Evolutionary conservation across 2,329 filamentous ascomycete genomes (phyloP), one percentile per base, ranked within the genome.

Genomic region (Neospermospora avenae): DNA sequence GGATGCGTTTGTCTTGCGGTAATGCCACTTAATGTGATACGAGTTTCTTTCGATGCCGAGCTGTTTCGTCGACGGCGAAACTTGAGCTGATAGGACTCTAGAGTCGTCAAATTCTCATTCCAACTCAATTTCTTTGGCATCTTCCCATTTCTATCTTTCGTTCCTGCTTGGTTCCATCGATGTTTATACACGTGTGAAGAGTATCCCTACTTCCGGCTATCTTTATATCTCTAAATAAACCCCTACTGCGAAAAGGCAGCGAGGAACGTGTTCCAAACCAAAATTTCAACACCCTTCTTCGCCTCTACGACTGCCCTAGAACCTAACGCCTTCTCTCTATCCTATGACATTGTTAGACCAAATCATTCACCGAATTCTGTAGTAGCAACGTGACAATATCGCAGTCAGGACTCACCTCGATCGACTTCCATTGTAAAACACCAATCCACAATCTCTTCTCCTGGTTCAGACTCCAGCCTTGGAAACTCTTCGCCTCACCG

Each of bases 401-500:
- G n/a, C n/a, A n/a, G n/a, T n/a, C n/a, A n/a, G 24, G n/a, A 58
- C 61, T 58, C 46, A 61, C 61, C 37, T 59, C 55, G n/a, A 35
- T 3, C 2, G 58, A 20, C 22, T 60, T 31, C 57, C 59, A 65
- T 25, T 57, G 58, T 10, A 63, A 35, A 13, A 57, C 34, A 14
- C 63, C 63, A 3, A 61, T 18, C 20, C 61, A 63, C 14, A 54
- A 16, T 25, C 20, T 59, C 16, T 60, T 35, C 16, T 58, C 45
- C 7, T 55, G 24, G 51, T 65, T 65, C 37, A 63, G 37, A 44
- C 63, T 65, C 18, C 34, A 16, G 3, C 61, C 63, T 42, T 51
- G 56, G 35, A 58, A 34, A 10, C 20, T 14, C n/a, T 46, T 25
- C 18, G 44, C 37, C n/a, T 13, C n/a, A 13, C 35, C 35, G 5